A percentile compares a stretch with the other conserved stretches of the same genome.
Evolutionary conservation across 768 basidiomycete species (phyloP).

Genomic region (Gymnopilus dilepis): DNA sequence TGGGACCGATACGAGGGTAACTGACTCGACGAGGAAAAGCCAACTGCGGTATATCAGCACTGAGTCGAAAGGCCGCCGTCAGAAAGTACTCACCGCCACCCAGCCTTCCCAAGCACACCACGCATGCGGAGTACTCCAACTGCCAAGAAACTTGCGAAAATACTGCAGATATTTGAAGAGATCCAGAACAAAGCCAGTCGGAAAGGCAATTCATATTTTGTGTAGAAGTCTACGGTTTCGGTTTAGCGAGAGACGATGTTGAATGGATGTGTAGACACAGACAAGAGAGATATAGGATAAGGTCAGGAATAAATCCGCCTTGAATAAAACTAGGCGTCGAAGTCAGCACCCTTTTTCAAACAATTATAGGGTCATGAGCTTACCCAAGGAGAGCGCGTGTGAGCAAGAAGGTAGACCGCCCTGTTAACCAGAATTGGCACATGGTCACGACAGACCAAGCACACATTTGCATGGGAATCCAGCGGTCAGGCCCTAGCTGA

Average conservation of each 20-base stretch:
- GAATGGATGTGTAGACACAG: slow-evolving; percentile 14
- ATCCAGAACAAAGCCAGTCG: slow-evolving; percentile 64
- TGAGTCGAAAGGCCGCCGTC: background rate
- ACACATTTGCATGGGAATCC: slow-evolving; percentile 66
- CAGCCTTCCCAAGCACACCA: slow-evolving; percentile 55
- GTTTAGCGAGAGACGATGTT: background rate
- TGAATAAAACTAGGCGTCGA: background rate
- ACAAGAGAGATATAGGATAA: slow-evolving; percentile 68
- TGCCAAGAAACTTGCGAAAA: slow-evolving; percentile 60
- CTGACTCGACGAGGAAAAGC: slow-evolving; percentile 61
- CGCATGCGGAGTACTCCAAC: slow-evolving; percentile 67
- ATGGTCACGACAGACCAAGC: slow-evolving; percentile 57
- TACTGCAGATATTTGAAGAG: slow-evolving; percentile 48
- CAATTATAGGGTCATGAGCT: background rate
- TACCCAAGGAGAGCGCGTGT: slow-evolving; percentile 53
- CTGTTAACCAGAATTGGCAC: slow-evolving; percentile 60
- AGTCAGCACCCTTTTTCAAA: background rate
- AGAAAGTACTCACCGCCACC: slow-evolving; percentile 48
- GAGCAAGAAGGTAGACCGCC: slow-evolving; percentile 53
- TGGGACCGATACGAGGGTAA: background rate
- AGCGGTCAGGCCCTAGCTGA: slow-evolving; percentile 66
- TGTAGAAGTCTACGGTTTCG: slow-evolving; percentile 54
- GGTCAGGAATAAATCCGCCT: slow-evolving; percentile 58
- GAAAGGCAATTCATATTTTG: slow-evolving; percentile 60
- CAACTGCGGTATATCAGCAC: slow-evolving; percentile 37